Base-by-base conservation (phyloP, 306 rosid species). In the Castanea mollissima region DNA sequence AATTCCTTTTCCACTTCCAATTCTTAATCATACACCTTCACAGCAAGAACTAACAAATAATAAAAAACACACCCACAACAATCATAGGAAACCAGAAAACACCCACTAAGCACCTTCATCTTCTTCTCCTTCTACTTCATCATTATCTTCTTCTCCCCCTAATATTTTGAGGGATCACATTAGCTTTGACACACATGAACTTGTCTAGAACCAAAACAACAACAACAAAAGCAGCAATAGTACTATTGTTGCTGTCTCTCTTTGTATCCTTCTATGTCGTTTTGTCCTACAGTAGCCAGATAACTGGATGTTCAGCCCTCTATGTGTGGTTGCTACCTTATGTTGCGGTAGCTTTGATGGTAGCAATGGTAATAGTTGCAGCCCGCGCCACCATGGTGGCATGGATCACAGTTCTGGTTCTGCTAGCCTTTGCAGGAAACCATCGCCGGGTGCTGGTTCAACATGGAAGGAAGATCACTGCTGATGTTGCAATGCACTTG, bases 381-480 rank as follows among this genome's bases (percentile, higher is more conserved):
- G 85, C 85, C 44, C 74, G 96, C 6, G 92, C 87, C 79, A 81
- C 90, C 68, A 79, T 89, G 88, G 52, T 89, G 58, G 41, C 85
- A n/a, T 91, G 92, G 89, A 79, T 89, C 84, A 92, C 92, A 2
- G 83, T 92, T 15, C 60, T 92, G 79, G 97, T 90, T 83, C 84
- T 92, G 55, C 74, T 90, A 32, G 75, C 86, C 2, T 79, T 88
- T 52, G 83, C 87, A 0, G 93, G 96, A 16, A 88, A 89, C 35
- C 89, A 92, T 31, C 90, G 91, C 52, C 84, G 77, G 74, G 88
- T 86, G 44, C 81, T 92, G 87, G 87, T 85, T 25, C 68, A 76
- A 57, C 83, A 76, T 41, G 87, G 97, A 1, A 69, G 88, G 76
- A 63, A 55, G 57, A 92, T 92, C 69, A 82, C 89, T 5, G 46